Evolutionary conservation across 306 rosid species (phyloP).

Genomic region (Sindora glabra): DNA sequence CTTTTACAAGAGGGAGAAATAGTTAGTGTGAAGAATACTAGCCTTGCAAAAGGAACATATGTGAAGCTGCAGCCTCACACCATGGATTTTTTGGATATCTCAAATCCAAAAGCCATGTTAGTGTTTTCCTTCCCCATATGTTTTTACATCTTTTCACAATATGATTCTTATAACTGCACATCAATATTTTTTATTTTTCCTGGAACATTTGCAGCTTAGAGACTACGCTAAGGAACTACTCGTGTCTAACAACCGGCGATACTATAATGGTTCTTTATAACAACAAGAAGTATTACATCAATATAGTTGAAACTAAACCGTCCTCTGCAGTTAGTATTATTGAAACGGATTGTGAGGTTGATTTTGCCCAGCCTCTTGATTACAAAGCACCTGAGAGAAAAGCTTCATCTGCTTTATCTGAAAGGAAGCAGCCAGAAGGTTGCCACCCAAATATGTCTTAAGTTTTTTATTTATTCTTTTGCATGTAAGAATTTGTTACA

Average conservation of each 20-base stretch:
- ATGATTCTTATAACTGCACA: no score
- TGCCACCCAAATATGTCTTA: not conserved
- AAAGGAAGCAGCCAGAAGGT: slow-evolving; percentile 28
- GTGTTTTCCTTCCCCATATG: not conserved
- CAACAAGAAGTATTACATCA: slow-evolving; percentile 32
- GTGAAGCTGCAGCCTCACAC: slow-evolving; percentile 70
- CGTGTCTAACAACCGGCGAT: slow-evolving; percentile 37
- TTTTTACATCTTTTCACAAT: no score
- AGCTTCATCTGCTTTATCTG: slow-evolving; percentile 6
- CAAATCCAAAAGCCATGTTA: slow-evolving; percentile 77
- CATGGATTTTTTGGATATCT: slow-evolving; percentile 58
- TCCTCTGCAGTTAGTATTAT: slow-evolving; percentile 31
- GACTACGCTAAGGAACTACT: slow-evolving; percentile 33
- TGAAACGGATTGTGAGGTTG: slow-evolving; percentile 48
- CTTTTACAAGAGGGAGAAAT: slow-evolving; percentile 58
- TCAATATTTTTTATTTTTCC: not conserved
- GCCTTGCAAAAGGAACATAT: slow-evolving; percentile 64
- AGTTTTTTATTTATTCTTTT: not conserved
- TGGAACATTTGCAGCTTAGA: slow-evolving; percentile 24
- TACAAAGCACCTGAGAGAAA: not conserved
- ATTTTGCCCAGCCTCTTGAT: slow-evolving; percentile 38
- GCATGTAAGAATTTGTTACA: not conserved
- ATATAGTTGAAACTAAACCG: slow-evolving; percentile 38
- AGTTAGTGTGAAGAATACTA: slow-evolving; percentile 45
- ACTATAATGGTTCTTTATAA: slow-evolving; percentile 37